A percentile compares a stretch with the other conserved stretches of the same genome.
Evolutionary conservation across 306 rosid species (phyloP).

Genomic region (Cucurbita pepo): DNA sequence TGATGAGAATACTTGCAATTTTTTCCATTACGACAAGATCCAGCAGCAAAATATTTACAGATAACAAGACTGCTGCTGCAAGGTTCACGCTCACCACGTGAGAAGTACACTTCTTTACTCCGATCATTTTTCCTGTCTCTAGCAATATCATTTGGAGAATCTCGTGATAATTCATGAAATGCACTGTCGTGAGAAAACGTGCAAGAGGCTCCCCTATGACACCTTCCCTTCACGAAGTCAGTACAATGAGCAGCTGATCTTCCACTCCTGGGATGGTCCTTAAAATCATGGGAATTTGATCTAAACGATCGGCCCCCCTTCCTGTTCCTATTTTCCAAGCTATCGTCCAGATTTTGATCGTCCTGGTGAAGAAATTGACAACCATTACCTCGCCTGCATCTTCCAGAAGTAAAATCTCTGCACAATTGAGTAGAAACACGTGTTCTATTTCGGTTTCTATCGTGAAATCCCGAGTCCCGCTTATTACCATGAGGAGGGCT

Average conservation of each 20-base stretch:
- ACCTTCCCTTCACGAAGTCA: constrained; percentile 65
- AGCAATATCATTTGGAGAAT: constrained; percentile 32
- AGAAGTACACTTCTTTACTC: constrained; percentile 48
- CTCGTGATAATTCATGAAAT: constrained; percentile 49
- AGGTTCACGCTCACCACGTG: constrained; percentile 47
- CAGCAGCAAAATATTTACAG: constrained; percentile 75
- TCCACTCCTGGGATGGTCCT: constrained; percentile 55
- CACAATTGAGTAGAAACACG: constrained; percentile 47
- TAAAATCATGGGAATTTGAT: constrained; percentile 29
- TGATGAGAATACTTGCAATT: constrained; percentile 80
- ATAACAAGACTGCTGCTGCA: constrained; percentile 37
- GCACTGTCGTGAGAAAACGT: constrained; percentile 48
- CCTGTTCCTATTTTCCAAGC: constrained; percentile 59
- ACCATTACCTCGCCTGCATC: constrained; percentile 73
- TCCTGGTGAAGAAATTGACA: constrained; percentile 70
- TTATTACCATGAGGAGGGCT: constrained; percentile 41
- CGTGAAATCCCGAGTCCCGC: constrained; percentile 49
- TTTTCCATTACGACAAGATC: constrained; percentile 87
- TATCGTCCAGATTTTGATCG: constrained; percentile 43
- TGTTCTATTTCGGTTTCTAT: constrained; percentile 52
- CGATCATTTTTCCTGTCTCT: constrained; percentile 63
- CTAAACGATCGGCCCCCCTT: constrained; percentile 57
- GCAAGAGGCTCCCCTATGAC: constrained; percentile 75
- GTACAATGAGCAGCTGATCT: constrained; percentile 38
- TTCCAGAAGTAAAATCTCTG: constrained; percentile 68